Evolutionary conservation across 805 yeast genomes (phyloP).

Genomic region (Candida germanica): DNA sequence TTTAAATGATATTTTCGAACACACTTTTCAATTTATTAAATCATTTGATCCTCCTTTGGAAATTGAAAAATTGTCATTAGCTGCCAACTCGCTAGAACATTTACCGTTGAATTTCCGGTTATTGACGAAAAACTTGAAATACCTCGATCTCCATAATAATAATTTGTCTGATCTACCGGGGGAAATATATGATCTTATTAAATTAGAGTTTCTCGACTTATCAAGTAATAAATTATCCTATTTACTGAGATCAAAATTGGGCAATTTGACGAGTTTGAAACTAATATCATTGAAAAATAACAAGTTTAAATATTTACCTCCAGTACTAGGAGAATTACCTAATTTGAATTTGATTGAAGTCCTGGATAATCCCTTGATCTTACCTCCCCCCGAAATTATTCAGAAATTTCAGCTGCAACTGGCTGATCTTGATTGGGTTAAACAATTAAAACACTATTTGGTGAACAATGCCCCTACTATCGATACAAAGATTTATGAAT

Average conservation of each 20-base stretch:
- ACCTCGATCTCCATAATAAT: slow-evolving; percentile 67
- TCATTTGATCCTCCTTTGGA: slow-evolving; percentile 23
- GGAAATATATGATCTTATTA: slow-evolving; percentile 28
- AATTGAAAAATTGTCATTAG: slow-evolving; percentile 52
- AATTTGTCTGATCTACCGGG: slow-evolving; percentile 51
- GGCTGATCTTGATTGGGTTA: slow-evolving; percentile 45
- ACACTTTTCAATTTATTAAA: slow-evolving; percentile 19
- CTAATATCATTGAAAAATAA: slow-evolving; percentile 64
- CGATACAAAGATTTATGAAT: slow-evolving; percentile 27
- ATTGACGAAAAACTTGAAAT: slow-evolving; percentile 45
- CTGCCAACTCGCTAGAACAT: slow-evolving; percentile 45
- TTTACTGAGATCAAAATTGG: slow-evolving; percentile 44
- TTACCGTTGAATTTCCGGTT: slow-evolving; percentile 48
- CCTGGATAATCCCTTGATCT: slow-evolving; percentile 57
- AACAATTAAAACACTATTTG: slow-evolving; percentile 37
- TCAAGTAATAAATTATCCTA: slow-evolving; percentile 51
- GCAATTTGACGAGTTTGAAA: slow-evolving; percentile 43
- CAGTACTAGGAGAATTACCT: slow-evolving; percentile 48
- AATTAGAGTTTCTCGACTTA: slow-evolving; percentile 64
- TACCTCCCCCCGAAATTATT: slow-evolving; percentile 40
- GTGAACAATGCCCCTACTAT: slow-evolving; percentile 30
- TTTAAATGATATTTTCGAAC: slow-evolving; percentile 21
- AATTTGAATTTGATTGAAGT: slow-evolving; percentile 58
- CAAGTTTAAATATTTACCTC: slow-evolving; percentile 52
- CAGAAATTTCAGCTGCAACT: slow-evolving; percentile 34